These are phyloP conservation scores for Tricholoma bakamatsutake DNA, from an alignment of 768 basidiomycete species.

Conservation along the genomic window DNA sequence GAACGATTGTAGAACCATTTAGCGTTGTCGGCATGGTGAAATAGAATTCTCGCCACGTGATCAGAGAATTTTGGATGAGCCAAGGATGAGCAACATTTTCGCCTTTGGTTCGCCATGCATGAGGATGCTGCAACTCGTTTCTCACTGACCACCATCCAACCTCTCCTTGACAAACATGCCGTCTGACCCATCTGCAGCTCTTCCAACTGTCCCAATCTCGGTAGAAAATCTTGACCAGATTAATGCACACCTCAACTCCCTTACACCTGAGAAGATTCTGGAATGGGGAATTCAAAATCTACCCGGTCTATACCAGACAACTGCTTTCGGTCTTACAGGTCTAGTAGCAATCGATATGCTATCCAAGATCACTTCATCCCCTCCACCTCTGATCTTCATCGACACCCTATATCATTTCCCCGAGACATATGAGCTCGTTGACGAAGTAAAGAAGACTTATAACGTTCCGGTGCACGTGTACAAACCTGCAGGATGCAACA, in stretches of 20 bases:
- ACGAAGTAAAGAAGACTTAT: slow-evolving; percentile 75
- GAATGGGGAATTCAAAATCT: slow-evolving; percentile 78
- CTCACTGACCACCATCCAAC: not conserved
- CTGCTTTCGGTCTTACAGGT: slow-evolving; percentile 94
- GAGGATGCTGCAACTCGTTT: slow-evolving; percentile 3
- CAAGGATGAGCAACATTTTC: slow-evolving; percentile 7
- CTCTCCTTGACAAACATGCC: slow-evolving; percentile 9
- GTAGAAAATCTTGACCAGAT: slow-evolving; percentile 54
- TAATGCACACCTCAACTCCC: slow-evolving; percentile 66
- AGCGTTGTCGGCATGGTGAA: too few relatives aligned
- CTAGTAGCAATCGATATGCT: slow-evolving; percentile 94
- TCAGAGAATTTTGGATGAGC: too few relatives aligned
- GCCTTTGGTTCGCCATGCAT: slow-evolving; percentile 2
- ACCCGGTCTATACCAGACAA: slow-evolving; percentile 85
- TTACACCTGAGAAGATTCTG: slow-evolving; percentile 81
- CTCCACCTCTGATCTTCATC: slow-evolving; percentile 88
- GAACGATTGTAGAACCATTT: too few relatives aligned
- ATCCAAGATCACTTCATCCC: slow-evolving; percentile 61
- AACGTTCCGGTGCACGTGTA: slow-evolving; percentile 68
- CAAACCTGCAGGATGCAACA: slow-evolving; percentile 67
- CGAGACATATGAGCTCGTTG: slow-evolving; percentile 87
- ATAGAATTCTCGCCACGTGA: too few relatives aligned
- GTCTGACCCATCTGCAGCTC: slow-evolving; percentile 26
- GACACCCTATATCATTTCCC: slow-evolving; percentile 96
- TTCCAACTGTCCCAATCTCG: slow-evolving; percentile 53